Percentiles rank a stretch among this genome's conserved stretches.
Evolutionary conservation across 768 basidiomycete genomes (phyloP).

Genomic region (Collybia sp.): DNA sequence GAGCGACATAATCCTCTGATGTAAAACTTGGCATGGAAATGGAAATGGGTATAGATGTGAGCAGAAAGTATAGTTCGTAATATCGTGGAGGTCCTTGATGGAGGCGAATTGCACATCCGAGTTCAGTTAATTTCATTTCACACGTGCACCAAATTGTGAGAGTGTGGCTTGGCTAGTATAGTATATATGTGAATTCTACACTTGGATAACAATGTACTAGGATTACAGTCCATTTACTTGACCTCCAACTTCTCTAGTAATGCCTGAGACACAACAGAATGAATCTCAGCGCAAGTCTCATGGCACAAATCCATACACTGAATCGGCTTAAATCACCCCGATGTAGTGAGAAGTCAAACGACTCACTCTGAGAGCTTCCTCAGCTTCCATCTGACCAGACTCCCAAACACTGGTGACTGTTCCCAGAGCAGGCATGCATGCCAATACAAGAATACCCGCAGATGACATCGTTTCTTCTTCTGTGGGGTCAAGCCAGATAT

Average conservation of each 20-base stretch:
- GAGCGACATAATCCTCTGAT: slow-evolving; percentile 38
- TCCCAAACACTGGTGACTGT: slow-evolving; percentile 87
- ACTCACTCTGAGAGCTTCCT: slow-evolving; percentile 54
- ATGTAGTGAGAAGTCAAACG: not conserved
- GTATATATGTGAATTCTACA: too few relatives aligned
- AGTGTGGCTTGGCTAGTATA: too few relatives aligned
- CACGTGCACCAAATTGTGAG: too few relatives aligned
- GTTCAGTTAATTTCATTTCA: too few relatives aligned
- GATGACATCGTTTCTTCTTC: slow-evolving; percentile 57
- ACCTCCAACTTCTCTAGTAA: slow-evolving; percentile 37
- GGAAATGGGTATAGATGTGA: not conserved
- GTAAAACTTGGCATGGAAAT: slow-evolving; percentile 33
- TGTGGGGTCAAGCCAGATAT: slow-evolving; percentile 79
- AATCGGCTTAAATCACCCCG: slow-evolving; percentile 1
- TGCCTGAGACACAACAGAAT: slow-evolving; percentile 70
- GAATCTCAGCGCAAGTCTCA: slow-evolving; percentile 68
- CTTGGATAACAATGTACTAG: too few relatives aligned
- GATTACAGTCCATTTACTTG: not conserved
- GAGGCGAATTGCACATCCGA: too few relatives aligned
- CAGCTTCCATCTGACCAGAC: slow-evolving; percentile 58
- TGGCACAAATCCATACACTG: slow-evolving; percentile 73
- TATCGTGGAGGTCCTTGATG: too few relatives aligned
- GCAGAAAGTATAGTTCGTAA: too few relatives aligned
- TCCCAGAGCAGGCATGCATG: slow-evolving; percentile 85
- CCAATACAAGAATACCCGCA: slow-evolving; percentile 66